Evolutionary conservation across 208 protist genomes (phyloP).

Genomic region (Acanthamoeba lenticulata): DNA sequence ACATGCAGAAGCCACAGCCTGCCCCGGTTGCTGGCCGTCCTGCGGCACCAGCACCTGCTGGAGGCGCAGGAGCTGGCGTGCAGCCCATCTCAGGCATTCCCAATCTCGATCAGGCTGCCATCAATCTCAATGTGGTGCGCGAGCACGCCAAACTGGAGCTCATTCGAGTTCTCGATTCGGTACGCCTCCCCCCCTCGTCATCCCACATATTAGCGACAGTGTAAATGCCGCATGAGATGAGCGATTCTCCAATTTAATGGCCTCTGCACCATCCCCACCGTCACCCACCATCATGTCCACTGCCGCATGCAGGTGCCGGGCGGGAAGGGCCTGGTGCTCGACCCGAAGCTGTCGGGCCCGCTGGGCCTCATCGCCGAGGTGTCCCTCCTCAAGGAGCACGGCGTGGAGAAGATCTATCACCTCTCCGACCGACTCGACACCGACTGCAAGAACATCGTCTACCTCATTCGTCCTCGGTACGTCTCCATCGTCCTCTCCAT

Average conservation of each 20-base stretch:
- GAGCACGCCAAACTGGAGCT: conserved; percentile 14
- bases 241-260: too few species aligned
- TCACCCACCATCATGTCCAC: too few species aligned
- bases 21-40: too few species aligned
- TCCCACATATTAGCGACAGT: too few species aligned
- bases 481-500: neutral
- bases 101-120: neutral
- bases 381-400: too few species aligned
- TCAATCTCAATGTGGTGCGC: neutral
- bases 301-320: conserved; percentile 69
- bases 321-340: conserved; percentile 84
- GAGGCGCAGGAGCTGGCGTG: neutral
- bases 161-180: conserved; percentile 17
- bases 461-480: conserved; percentile 83
- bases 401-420: conserved; percentile 86
- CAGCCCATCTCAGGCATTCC: neutral
- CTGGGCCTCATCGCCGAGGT: too few species aligned
- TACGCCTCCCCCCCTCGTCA: neutral
- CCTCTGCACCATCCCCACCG: too few species aligned
- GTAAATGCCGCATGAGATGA: too few species aligned
- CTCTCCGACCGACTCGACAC: conserved; percentile 78
- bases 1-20: too few species aligned
- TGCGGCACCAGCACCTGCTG: too few species aligned
- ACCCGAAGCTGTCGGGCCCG: too few species aligned
- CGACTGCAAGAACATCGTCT: conserved; percentile 80